phyloP scores from a whole-genome alignment of 345 rosid genomes.

The Carallia brachiata region DNA sequence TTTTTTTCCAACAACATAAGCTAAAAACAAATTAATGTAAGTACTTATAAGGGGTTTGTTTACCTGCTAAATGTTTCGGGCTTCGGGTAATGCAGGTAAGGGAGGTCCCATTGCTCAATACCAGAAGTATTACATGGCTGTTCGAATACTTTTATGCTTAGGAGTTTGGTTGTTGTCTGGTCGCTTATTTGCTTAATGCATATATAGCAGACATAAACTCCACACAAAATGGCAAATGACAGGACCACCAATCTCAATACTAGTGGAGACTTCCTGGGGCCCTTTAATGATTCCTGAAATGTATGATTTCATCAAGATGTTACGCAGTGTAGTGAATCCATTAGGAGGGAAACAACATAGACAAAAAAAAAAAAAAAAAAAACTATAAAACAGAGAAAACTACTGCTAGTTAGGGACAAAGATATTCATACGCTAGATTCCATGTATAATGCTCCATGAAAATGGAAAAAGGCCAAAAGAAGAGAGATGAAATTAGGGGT shows the following conservation, averaged over 20 bases:
- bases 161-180: constrained; percentile 11
- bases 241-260: constrained; percentile 28
- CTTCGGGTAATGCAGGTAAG: constrained; percentile 32
- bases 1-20: not conserved
- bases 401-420: not conserved
- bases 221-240: constrained; percentile 36
- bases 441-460: constrained; percentile 33
- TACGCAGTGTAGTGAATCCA: not conserved
- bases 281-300: constrained; percentile 33
- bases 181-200: constrained; percentile 32
- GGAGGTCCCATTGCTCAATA: constrained; percentile 26
- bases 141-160: constrained; percentile 18
- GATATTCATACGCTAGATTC: constrained; percentile 20
- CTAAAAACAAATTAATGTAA: not conserved
- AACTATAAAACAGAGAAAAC: too few relatives aligned
- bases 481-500: not conserved
- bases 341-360: too few relatives aligned
- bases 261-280: constrained; percentile 37
- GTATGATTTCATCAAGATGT: not conserved
- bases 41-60: not conserved
- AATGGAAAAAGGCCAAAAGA: not conserved
- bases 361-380: not conserved
- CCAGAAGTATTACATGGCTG: constrained; percentile 22
- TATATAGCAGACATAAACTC: constrained; percentile 34
- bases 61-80: constrained; percentile 37